phyloP scores from a whole-genome alignment of 2,329 filamentous ascomycete species.

The Aspergillus sp. region DNA sequence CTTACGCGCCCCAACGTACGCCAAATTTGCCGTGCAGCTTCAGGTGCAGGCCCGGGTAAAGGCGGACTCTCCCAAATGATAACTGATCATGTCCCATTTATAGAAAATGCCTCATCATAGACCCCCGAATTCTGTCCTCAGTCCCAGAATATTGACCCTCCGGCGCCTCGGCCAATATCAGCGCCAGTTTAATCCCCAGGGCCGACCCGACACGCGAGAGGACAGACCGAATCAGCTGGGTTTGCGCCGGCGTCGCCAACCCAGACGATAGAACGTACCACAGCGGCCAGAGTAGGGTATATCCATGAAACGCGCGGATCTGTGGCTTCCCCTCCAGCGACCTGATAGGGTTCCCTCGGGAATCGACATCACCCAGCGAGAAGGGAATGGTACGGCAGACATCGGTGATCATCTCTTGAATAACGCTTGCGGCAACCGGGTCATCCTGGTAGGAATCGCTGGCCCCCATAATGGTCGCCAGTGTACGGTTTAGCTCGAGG shows the following conservation, averaged over 20 bases:
- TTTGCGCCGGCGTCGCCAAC: slow-evolving; percentile 22
- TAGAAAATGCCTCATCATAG: too few relatives aligned
- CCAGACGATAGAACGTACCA: slow-evolving; percentile 28
- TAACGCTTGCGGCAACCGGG: slow-evolving; percentile 10
- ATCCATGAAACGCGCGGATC: slow-evolving; percentile 23
- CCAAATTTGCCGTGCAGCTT: too few relatives aligned
- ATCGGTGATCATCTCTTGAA: slow-evolving; percentile 26
- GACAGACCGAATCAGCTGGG: slow-evolving; percentile 17
- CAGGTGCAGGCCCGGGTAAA: too few relatives aligned
- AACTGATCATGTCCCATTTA: too few relatives aligned
- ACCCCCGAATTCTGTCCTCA: too few relatives aligned
- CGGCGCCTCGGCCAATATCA: slow-evolving; percentile 17
- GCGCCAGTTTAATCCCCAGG: slow-evolving; percentile 26
- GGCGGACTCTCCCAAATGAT: too few relatives aligned
- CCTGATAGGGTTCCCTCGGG: slow-evolving; percentile 16
- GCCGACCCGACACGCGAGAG: slow-evolving; percentile 21
- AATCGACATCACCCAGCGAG: slow-evolving; percentile 23
- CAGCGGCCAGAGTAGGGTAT: slow-evolving; percentile 28
- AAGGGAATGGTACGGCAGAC: slow-evolving; percentile 28
- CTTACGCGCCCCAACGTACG: too few relatives aligned
- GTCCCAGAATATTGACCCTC: background rate
- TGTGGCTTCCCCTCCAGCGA: slow-evolving; percentile 8
- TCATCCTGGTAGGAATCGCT: slow-evolving; percentile 3
- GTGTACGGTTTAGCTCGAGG: slow-evolving; percentile 14
- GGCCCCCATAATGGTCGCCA: slow-evolving; percentile 10